Percentiles rank a stretch among this genome's conserved stretches.
Evolutionary conservation across 331 rosid species (phyloP).

Genomic region (Rosa hybrid): DNA sequence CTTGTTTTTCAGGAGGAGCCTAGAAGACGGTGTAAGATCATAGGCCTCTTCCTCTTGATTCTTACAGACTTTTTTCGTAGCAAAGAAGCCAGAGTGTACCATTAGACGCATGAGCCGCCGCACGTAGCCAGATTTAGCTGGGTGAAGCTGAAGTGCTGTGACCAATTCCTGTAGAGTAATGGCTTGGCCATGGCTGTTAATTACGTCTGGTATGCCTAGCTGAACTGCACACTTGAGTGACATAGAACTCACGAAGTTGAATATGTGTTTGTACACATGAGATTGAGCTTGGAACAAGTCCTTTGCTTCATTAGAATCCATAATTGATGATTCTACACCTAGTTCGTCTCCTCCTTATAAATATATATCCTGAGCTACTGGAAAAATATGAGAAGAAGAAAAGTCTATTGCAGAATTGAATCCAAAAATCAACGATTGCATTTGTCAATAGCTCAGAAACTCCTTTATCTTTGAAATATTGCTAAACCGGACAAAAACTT

Average conservation of each 20-base stretch:
- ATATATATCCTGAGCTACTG: background rate
- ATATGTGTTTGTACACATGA: constrained; percentile 38
- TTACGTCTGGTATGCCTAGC: constrained; percentile 40
- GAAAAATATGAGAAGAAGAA: background rate
- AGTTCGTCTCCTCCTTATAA: background rate
- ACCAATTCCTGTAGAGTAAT: constrained; percentile 38
- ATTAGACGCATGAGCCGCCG: constrained; percentile 42
- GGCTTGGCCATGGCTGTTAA: constrained; percentile 41
- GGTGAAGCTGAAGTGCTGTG: constrained; percentile 34
- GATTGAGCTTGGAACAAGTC: constrained; percentile 29
- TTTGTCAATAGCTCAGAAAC: too few species aligned
- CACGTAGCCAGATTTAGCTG: constrained; percentile 11
- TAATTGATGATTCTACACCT: background rate
- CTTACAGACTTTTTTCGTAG: background rate
- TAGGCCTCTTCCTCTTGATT: constrained; percentile 28
- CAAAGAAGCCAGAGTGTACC: constrained; percentile 43
- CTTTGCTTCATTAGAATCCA: background rate
- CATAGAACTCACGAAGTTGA: constrained; percentile 38
- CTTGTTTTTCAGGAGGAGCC: constrained; percentile 35
- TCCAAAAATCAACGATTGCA: too few species aligned
- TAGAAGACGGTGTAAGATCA: constrained; percentile 42
- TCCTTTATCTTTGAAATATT: too few species aligned
- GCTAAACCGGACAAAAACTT: too few species aligned
- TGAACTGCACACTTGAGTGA: constrained; percentile 43
- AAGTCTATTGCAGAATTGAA: too few species aligned